Evolutionary conservation across 116 monocot species (phyloP).

Genomic region (Dioscorea cayenensis): DNA sequence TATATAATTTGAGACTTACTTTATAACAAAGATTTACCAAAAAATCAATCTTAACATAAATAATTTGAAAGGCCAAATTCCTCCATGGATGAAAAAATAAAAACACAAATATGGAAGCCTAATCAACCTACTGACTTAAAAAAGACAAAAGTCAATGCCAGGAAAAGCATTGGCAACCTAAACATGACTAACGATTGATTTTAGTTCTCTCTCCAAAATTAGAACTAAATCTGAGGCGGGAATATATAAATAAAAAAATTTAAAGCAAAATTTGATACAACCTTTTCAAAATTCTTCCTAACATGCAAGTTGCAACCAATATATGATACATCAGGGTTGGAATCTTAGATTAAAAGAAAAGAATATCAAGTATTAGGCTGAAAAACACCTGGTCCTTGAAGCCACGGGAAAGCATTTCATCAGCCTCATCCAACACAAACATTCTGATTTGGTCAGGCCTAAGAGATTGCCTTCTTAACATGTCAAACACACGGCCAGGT

Average conservation of each 20-base stretch:
- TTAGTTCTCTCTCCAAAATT: too few relatives aligned
- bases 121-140: neutral
- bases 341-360: neutral
- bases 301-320: too few relatives aligned
- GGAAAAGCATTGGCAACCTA: too few relatives aligned
- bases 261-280: too few relatives aligned
- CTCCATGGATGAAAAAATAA: neutral
- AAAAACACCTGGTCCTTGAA: constrained; percentile 44
- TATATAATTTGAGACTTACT: too few relatives aligned
- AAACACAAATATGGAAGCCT: neutral
- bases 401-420: constrained; percentile 51
- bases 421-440: constrained; percentile 51
- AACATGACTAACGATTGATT: too few relatives aligned
- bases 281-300: too few relatives aligned
- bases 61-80: neutral
- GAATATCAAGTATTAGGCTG: neutral
- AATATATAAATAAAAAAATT: too few relatives aligned
- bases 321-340: too few relatives aligned
- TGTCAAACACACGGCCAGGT: constrained; percentile 47
- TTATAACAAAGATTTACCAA: neutral
- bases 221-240: too few relatives aligned
- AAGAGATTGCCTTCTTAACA: constrained; percentile 41
- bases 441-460: constrained; percentile 37
- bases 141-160: neutral
- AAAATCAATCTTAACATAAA: neutral